phyloP scores from a whole-genome alignment of 2,329 filamentous ascomycete genomes.

The Pseudocercospora pini-densiflorae region DNA sequence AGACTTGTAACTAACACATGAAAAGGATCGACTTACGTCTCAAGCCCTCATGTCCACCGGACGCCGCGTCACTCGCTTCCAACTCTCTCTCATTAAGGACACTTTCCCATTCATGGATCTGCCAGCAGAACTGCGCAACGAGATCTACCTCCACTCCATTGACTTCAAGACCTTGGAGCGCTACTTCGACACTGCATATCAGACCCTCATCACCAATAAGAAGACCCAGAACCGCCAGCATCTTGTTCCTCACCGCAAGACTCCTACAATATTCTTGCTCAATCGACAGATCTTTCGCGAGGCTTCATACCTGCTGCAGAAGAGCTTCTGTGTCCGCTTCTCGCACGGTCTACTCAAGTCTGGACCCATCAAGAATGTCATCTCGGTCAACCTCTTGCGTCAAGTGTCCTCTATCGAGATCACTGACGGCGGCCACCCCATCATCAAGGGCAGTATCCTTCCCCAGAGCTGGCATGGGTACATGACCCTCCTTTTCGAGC shows the following conservation, averaged over 20 bases:
- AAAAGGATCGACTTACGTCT: conserved; percentile 24
- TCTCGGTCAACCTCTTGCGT: conserved; percentile 30
- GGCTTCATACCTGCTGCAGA: conserved; percentile 33
- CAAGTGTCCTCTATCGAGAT: conserved; percentile 64
- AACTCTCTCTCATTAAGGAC: conserved; percentile 24
- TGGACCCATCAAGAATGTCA: conserved; percentile 22
- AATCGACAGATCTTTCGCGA: conserved; percentile 42
- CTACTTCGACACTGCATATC: conserved; percentile 29
- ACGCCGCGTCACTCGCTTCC: conserved; percentile 31
- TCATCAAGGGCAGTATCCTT: conserved; percentile 55
- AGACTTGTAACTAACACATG: neutral
- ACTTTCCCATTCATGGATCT: conserved; percentile 36
- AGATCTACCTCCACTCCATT: conserved; percentile 33
- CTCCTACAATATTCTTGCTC: conserved; percentile 41
- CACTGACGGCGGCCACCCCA: conserved; percentile 79
- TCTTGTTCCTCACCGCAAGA: conserved; percentile 20
- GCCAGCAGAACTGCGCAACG: conserved; percentile 34
- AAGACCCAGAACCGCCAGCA: neutral
- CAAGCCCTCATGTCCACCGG: conserved; percentile 18
- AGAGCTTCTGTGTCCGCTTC: conserved; percentile 33
- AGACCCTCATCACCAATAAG: conserved; percentile 10
- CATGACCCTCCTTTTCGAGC: conserved; percentile 31
- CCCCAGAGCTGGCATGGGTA: conserved; percentile 35
- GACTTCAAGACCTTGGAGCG: conserved; percentile 26
- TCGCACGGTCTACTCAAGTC: conserved; percentile 34